Conservation (phyloP, 106 monocot genomes). For the Agapanthus africanus region DNA sequence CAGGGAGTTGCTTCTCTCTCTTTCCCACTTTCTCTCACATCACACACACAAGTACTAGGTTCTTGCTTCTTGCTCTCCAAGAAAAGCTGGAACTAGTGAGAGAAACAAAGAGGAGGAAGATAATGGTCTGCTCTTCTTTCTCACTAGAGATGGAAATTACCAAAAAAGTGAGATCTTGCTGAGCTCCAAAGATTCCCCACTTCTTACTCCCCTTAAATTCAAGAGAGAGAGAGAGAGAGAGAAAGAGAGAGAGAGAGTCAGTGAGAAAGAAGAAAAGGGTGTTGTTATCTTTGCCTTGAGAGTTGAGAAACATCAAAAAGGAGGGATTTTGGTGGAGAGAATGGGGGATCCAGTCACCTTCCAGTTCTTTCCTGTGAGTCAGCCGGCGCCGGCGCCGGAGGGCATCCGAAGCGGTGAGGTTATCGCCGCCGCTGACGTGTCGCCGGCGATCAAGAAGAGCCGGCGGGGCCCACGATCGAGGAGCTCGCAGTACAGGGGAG, state of each 20-base stretch:
- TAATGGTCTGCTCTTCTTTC: neutral
- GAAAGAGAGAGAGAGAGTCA: too few species aligned
- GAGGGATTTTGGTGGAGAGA: slow-evolving; percentile 12
- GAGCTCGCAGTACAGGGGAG: slow-evolving; percentile 63
- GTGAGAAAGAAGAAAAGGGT: neutral
- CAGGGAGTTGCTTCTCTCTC: neutral
- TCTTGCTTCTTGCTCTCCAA: neutral
- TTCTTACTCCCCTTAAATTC: too few species aligned
- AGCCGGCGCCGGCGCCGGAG: neutral
- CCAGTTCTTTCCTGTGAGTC: slow-evolving; percentile 49
- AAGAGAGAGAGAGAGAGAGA: neutral
- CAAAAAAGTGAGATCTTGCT: slow-evolving; percentile 2
- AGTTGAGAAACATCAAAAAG: neutral
- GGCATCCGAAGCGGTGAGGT: neutral
- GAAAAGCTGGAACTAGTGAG: neutral
- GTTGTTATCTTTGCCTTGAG: neutral
- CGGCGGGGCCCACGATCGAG: slow-evolving; percentile 53
- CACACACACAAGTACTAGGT: neutral
- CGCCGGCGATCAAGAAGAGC: slow-evolving; percentile 56
- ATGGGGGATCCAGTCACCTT: slow-evolving; percentile 24
- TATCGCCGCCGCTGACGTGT: neutral
- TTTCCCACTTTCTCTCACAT: neutral
- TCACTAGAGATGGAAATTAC: neutral
- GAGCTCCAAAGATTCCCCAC: neutral
- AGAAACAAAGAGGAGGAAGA: neutral